Percentiles rank a stretch among this genome's conserved stretches.
These are phyloP conservation scores for Candida dubliniensis DNA, from an alignment of 1,139 yeast genomes.

Conservation along the genomic window DNA sequence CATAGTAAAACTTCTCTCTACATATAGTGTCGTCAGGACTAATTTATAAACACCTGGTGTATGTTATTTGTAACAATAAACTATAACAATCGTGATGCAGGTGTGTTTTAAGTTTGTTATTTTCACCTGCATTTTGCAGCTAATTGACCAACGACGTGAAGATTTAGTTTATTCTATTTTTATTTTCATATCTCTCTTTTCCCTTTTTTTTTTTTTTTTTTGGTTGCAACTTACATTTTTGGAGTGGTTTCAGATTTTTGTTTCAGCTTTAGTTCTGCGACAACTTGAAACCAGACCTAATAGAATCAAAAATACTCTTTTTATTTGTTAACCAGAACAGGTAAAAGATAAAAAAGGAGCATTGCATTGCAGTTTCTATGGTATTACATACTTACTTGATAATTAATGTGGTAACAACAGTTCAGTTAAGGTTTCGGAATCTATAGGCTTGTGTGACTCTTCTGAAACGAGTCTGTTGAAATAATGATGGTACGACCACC, in stretches of 20 bases:
- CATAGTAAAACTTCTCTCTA: not conserved
- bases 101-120: too few species aligned
- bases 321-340: not conserved
- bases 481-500: constrained; percentile 41
- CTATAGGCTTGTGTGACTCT: constrained; percentile 15
- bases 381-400: not conserved
- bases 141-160: too few species aligned
- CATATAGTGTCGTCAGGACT: not conserved
- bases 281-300: not conserved
- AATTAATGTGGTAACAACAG: constrained; percentile 10
- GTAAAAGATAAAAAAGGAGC: too few species aligned
- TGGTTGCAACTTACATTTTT: not conserved
- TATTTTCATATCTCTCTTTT: too few species aligned
- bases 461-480: constrained; percentile 26
- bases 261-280: not conserved
- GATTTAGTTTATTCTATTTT: too few species aligned
- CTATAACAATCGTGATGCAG: too few species aligned
- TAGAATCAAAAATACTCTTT: not conserved
- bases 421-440: constrained; percentile 9
- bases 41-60: not conserved
- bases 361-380: not conserved
- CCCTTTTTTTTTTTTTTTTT: not conserved
- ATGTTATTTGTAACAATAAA: too few species aligned
- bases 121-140: too few species aligned
- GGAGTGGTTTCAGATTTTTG: not conserved